Percentiles rank a stretch among this genome's conserved stretches.
Conservation (phyloP, 202 grass and related monocot species). For the Panicum virgatum region DNA sequence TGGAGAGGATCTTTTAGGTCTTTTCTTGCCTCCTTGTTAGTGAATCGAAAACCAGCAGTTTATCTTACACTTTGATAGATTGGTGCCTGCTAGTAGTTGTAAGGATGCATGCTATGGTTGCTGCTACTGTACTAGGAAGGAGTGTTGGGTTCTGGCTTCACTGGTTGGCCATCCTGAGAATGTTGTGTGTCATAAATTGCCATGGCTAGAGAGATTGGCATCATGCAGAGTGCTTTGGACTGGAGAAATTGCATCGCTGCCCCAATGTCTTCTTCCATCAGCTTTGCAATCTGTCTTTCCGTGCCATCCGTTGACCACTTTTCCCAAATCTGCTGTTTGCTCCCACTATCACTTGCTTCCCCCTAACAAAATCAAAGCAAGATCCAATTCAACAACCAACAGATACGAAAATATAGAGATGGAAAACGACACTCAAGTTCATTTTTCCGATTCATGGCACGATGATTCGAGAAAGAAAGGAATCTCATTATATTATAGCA, state of each 20-base stretch:
- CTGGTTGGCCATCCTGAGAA: slow-evolving; percentile 60
- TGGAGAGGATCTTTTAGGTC: slow-evolving; percentile 70
- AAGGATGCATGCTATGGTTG: slow-evolving; percentile 38
- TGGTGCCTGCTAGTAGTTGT: slow-evolving; percentile 35
- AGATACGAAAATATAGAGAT: slow-evolving; percentile 38
- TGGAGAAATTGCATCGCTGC: slow-evolving; percentile 98
- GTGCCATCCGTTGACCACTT: slow-evolving; percentile 99
- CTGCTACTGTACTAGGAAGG: slow-evolving; percentile 68
- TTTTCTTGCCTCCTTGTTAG: slow-evolving; percentile 70
- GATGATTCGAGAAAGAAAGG: slow-evolving; percentile 25
- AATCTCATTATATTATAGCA: not conserved
- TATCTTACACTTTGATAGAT: slow-evolving; percentile 54
- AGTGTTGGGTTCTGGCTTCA: slow-evolving; percentile 94
- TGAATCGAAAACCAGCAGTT: slow-evolving; percentile 41
- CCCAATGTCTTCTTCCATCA: slow-evolving; percentile 96
- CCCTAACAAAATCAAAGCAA: slow-evolving; percentile 73
- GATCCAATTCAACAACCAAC: slow-evolving; percentile 57
- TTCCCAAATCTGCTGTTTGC: slow-evolving; percentile 91
- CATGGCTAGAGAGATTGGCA: slow-evolving; percentile 96
- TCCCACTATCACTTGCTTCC: slow-evolving; percentile 85
- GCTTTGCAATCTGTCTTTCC: slow-evolving; percentile 87
- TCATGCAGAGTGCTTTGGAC: slow-evolving; percentile 98
- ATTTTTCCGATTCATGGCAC: slow-evolving; percentile 2
- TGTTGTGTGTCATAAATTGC: slow-evolving; percentile 93
- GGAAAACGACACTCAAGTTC: slow-evolving; percentile 29